Conservation (phyloP, 192 early-diverging fungal genomes). For the Bifiguratus adelaidae region DNA sequence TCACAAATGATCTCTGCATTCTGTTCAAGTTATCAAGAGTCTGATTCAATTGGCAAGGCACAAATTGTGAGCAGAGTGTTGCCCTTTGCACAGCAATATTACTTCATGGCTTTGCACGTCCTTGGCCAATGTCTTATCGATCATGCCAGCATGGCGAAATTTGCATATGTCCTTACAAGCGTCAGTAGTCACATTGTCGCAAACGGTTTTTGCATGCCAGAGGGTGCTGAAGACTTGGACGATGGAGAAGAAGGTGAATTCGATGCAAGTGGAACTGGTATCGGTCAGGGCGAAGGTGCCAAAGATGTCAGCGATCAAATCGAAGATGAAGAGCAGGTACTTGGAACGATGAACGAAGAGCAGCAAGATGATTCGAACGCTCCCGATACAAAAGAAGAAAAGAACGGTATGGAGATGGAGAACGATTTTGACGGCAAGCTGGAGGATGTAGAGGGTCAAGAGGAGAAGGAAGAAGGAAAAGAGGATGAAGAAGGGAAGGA, state of each 20-base stretch:
- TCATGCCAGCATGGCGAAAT: slow-evolving; percentile 64
- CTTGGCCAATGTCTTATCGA: slow-evolving; percentile 37
- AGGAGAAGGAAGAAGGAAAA: slow-evolving; percentile 36
- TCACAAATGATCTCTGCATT: too few relatives aligned
- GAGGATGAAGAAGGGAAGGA: slow-evolving; percentile 66
- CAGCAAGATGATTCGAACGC: slow-evolving; percentile 40
- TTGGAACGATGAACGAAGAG: slow-evolving; percentile 68
- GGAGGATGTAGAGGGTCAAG: slow-evolving; percentile 74
- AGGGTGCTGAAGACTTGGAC: slow-evolving; percentile 46
- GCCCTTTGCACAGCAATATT: slow-evolving; percentile 53
- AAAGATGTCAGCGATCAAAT: slow-evolving; percentile 98
- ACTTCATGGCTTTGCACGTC: slow-evolving; percentile 46
- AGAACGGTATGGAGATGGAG: slow-evolving; percentile 88
- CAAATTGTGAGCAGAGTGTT: slow-evolving; percentile 27
- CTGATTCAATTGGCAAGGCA: too few relatives aligned
- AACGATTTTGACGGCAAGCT: slow-evolving; percentile 89
- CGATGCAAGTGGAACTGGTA: slow-evolving; percentile 61
- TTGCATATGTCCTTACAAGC: slow-evolving; percentile 59
- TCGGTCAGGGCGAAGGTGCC: slow-evolving; percentile 88
- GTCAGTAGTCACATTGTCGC: slow-evolving; percentile 60
- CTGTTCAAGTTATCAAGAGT: too few relatives aligned
- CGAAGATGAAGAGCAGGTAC: slow-evolving; percentile 93
- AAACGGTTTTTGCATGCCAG: slow-evolving; percentile 84
- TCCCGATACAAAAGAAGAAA: slow-evolving; percentile 66
- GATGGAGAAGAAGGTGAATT: slow-evolving; percentile 47